These are phyloP conservation scores for Prunus dulcis DNA, from an alignment of 306 rosid genomes.

Conservation along the genomic window DNA sequence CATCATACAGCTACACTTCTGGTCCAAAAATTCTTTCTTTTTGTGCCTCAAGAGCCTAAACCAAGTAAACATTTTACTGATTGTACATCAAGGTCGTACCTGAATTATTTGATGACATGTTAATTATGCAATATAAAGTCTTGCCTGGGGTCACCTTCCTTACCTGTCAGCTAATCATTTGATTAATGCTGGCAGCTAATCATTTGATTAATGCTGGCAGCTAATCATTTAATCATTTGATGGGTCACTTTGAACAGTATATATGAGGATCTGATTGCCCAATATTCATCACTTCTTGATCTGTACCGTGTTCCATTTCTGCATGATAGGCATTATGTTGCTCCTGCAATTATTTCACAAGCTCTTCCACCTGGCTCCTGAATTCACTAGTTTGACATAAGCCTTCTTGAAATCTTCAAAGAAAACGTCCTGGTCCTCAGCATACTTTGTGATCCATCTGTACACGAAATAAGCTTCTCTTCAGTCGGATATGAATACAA, in stretches of 20 bases:
- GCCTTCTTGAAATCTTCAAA: constrained; percentile 81
- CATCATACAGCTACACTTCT: not conserved
- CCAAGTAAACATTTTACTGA: constrained; percentile 5
- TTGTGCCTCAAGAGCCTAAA: not conserved
- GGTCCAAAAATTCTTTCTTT: not conserved
- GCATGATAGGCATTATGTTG: not conserved
- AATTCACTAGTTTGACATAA: constrained; percentile 78
- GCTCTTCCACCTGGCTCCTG: constrained; percentile 80
- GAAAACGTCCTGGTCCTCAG: constrained; percentile 65
- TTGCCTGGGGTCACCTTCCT: not conserved
- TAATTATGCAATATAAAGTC: not conserved
- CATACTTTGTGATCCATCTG: constrained; percentile 87
- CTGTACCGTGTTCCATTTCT: not conserved
- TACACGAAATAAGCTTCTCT: constrained; percentile 21
- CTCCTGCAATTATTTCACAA: constrained; percentile 27
- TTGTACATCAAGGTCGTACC: constrained; percentile 3
- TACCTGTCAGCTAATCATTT: constrained; percentile 22
- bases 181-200: constrained; percentile 6
- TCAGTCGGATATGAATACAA: constrained; percentile 23
- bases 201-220: constrained; percentile 2
- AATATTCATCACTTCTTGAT: not conserved
- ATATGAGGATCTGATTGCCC: too few species aligned
- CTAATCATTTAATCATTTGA: not conserved
- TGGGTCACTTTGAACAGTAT: too few species aligned
- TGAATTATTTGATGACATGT: constrained; percentile 6